Conservation (phyloP, 495 filamentous ascomycete genomes). For the Podospora pseudocomata region DNA sequence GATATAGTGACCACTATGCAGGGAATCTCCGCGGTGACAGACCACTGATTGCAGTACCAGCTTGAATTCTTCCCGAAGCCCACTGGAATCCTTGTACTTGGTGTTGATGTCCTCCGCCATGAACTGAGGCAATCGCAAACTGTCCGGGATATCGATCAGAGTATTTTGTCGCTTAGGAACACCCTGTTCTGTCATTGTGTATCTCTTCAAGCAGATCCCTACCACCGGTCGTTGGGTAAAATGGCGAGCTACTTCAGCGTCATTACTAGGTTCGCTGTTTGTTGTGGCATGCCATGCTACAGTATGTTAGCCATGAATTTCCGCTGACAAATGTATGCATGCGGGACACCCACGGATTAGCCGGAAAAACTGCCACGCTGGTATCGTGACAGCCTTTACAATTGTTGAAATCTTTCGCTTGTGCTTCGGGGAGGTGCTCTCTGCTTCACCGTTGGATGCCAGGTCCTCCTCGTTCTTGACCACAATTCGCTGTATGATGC, state of each 20-base stretch:
- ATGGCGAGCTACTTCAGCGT: constrained; percentile 47
- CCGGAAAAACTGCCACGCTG: constrained; percentile 96
- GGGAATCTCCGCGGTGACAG: constrained; percentile 82
- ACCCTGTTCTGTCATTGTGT: constrained; percentile 69
- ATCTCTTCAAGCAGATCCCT: constrained; percentile 88
- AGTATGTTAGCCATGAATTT: constrained; percentile 49
- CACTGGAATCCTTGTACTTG: constrained; percentile 64
- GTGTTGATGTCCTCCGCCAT: constrained; percentile 68
- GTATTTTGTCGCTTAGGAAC: constrained; percentile 66
- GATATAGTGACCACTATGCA: constrained; percentile 92
- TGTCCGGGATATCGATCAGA: constrained; percentile 85
- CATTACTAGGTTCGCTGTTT: constrained; percentile 40
- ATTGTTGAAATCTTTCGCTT: constrained; percentile 48
- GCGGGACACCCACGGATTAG: constrained; percentile 63
- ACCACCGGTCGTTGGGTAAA: constrained; percentile 69
- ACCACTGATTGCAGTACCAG: constrained; percentile 83
- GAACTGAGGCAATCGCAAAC: constrained; percentile 84
- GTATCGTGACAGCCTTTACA: constrained; percentile 85
- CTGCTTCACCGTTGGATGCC: constrained; percentile 36
- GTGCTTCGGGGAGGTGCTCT: constrained; percentile 36
- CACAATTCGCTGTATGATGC: constrained; percentile 48
- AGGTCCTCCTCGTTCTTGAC: constrained; percentile 34
- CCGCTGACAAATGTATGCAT: background rate
- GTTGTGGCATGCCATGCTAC: constrained; percentile 65
- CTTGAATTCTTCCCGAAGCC: constrained; percentile 62